Base-by-base conservation (phyloP, 2,329 filamentous ascomycete genomes). In the Westerdykella sp. region DNA sequence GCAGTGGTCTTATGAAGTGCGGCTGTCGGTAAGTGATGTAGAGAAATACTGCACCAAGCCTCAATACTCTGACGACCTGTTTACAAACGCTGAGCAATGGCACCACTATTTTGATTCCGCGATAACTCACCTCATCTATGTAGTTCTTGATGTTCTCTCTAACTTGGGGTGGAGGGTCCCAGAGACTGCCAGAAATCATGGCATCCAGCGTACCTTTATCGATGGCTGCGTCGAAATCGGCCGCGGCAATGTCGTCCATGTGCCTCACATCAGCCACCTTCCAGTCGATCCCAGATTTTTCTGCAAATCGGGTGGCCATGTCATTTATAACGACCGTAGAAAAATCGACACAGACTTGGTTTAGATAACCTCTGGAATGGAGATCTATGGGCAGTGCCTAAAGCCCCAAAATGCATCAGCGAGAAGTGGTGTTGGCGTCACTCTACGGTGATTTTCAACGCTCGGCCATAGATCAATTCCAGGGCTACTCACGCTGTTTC, bases 331-430 rank as follows among this genome's bases (percentile, higher is more conserved):
- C 73, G 1, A 74, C 68, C 1, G 67, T 44, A 0, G 78, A 81
- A 56, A 82, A 81, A 59, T 82, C 78, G 37, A 71, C 64, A 49
- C 76, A 79, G 4, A 75, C 59, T 51, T 81, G 77, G 28, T 71
- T 66, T 4, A 48, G 65, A 54, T 80, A 81, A 25, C 76, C 75
- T 5, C 81, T 63, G 1, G 71, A 74, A 76, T 80, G 45, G n/a
- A 6, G 1, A 36, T 34, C 5, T 15, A 22, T 49, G 16, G 50
- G 42, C 25, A 18, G 34, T 13, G 22, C 16, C 21, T 25, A 13
- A 40, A 10, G 34, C 9, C 14, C n/a, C 21, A 16, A 11, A 40
- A 10, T 44, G 23, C 35, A 10, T 18, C 23, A 6, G 14, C 11
- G n/a, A 14, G 18, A 28, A 16, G 28, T 10, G 11, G 21, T 30